These are phyloP conservation scores for Scedosporium apiospermum DNA, from an alignment of 2,329 filamentous ascomycete genomes.

Conservation along the genomic window DNA sequence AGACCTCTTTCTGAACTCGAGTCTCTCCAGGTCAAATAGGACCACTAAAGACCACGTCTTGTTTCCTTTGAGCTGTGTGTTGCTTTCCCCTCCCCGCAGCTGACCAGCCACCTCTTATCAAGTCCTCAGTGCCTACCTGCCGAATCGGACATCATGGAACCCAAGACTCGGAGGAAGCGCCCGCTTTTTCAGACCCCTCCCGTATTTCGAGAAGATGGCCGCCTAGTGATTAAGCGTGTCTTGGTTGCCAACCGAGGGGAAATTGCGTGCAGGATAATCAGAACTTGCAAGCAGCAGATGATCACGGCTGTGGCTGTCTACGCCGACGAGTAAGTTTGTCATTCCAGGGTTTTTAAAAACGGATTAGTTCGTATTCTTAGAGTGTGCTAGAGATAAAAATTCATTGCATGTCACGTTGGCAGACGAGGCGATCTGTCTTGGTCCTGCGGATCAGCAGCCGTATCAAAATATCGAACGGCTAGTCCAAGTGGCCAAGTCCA, in stretches of 20 bases:
- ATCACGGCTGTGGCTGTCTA: conserved; percentile 63
- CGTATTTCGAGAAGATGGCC: neutral
- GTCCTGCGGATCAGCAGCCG: neutral
- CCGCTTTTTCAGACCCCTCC: neutral
- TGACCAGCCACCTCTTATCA: no score
- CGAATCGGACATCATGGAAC: no score
- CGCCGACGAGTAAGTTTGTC: conserved; percentile 47
- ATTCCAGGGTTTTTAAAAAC: conserved; percentile 42
- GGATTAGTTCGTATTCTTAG: conserved; percentile 51
- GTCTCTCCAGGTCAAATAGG: no score
- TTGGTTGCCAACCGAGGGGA: conserved; percentile 68
- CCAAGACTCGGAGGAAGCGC: neutral
- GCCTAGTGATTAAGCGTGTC: neutral
- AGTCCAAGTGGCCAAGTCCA: conserved; percentile 34
- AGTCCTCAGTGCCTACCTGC: no score
- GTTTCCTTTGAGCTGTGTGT: no score
- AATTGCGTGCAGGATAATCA: conserved; percentile 62
- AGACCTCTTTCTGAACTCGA: no score
- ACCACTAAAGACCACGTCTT: no score
- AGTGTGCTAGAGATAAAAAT: neutral
- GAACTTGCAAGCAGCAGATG: conserved; percentile 56
- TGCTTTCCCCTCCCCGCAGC: no score
- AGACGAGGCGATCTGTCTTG: neutral
- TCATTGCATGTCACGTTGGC: neutral
- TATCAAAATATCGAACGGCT: conserved; percentile 1